These are phyloP conservation scores for Linum lewisii DNA, from an alignment of 345 rosid genomes.

Conservation along the genomic window DNA sequence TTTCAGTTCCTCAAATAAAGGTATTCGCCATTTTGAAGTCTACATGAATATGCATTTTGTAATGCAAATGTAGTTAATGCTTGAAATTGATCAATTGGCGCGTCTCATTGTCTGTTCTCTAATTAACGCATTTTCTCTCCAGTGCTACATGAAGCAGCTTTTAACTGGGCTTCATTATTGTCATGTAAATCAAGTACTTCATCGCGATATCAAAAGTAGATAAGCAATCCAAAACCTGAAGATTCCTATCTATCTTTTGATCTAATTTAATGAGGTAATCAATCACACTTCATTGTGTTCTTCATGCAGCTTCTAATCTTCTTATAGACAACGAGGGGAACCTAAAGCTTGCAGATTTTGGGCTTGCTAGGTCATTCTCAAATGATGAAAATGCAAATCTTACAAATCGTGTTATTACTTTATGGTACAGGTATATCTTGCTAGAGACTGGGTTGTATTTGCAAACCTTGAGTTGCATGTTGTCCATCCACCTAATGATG, in stretches of 20 bases:
- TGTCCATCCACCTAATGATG: not conserved
- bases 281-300: conserved; percentile 7
- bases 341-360: conserved; percentile 91
- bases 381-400: conserved; percentile 64
- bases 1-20: conserved; percentile 91
- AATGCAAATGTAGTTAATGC: not conserved
- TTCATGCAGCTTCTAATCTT: conserved; percentile 75
- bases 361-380: conserved; percentile 80
- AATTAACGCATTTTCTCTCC: conserved; percentile 10
- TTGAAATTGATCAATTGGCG: not conserved
- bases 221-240: not conserved
- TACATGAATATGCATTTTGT: not conserved
- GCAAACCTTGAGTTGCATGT: no score
- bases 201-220: conserved; percentile 89
- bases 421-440: conserved; percentile 74
- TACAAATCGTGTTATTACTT: conserved; percentile 84
- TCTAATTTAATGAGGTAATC: conserved; percentile 1
- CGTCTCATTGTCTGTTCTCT: not conserved
- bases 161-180: conserved; percentile 95
- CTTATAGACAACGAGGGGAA: conserved; percentile 90
- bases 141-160: conserved; percentile 98
- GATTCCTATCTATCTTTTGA: not conserved
- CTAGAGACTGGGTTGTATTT: conserved; percentile 1
- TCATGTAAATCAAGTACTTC: conserved; percentile 93
- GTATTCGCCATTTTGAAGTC: conserved; percentile 20